Evolutionary conservation across 345 rosid genomes (phyloP), one percentile per base, ranked within the genome.

Genomic region (Iberis pinnata): DNA sequence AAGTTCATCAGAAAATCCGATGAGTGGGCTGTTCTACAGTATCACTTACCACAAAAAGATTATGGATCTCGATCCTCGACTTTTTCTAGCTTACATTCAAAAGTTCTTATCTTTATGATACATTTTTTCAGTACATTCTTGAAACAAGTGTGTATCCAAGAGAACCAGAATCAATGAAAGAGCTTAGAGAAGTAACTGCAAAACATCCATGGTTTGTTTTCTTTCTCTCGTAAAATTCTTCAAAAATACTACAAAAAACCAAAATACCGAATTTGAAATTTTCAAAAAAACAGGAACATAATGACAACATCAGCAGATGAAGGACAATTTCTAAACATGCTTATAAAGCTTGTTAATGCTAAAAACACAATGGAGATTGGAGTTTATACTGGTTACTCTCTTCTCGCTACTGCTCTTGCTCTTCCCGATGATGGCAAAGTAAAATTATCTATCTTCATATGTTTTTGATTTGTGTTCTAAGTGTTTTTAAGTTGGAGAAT

Each of bases 361-460:
- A 88, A 93, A 78, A 88, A 88, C 84, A 93, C 97, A 25, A 93
- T 93, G 97, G 99, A 93, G 75, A 88, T 93, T n/a, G 99, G 99
- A 12, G 97, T 93, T 37, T 93, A 81, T 83, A 93, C 99, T 17
- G 99, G 99, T 24, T 88, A 88, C 74, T 93, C 99, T 64, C 95
- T 93, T 32, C 57, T 93, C 18, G 92, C 97, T 58, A 93, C 99
- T 2, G 99, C 99, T 59, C 95, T 93, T 39, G 99, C 99, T 57
- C 75, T 93, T 45, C 99, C 99, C 0, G 84, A 86, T 1, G 90
- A 83, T 41, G 96, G 99, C 51, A 82, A 82, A 87, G 99, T 82
- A 63, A 12, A 22, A 22, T 29, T 29, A 5, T 27, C 1, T 5
- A 37, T 42, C 31, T 11, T 52, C n/a, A 18, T 51, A 43, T 56